Evolutionary conservation across 345 rosid genomes (phyloP).

Genomic region (Trapa incisa): DNA sequence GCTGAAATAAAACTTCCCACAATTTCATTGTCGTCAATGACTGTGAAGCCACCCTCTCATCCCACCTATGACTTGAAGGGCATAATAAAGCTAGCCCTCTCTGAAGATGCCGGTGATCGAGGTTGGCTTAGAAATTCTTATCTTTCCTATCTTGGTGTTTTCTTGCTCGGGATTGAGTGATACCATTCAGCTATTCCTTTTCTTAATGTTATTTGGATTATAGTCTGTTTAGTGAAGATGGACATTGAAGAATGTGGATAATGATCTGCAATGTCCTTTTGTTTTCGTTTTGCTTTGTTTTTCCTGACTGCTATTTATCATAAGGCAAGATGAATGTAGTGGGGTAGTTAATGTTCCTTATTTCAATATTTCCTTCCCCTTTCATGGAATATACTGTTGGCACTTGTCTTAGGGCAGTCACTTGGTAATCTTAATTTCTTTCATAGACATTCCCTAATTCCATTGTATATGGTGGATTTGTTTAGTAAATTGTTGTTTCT

Average conservation of each 20-base stretch:
- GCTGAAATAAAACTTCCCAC: slow-evolving; percentile 16
- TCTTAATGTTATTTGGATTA: neutral
- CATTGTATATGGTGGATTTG: neutral
- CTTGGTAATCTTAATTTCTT: neutral
- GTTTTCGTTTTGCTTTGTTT: neutral
- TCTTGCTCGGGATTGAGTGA: neutral
- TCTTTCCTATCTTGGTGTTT: neutral
- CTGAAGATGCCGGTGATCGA: slow-evolving; percentile 89
- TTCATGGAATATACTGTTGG: neutral
- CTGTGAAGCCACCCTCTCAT: slow-evolving; percentile 74
- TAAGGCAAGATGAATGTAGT: neutral
- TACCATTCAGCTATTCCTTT: neutral
- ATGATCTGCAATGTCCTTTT: neutral
- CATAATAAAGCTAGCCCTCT: slow-evolving; percentile 54
- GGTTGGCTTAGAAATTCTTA: slow-evolving; percentile 25
- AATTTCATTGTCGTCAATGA: slow-evolving; percentile 26
- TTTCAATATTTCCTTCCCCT: neutral
- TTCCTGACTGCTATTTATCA: neutral
- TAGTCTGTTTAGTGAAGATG: neutral
- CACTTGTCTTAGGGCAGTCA: neutral
- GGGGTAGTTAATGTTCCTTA: neutral
- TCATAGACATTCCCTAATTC: neutral
- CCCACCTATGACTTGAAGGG: slow-evolving; percentile 81
- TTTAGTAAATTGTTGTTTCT: neutral
- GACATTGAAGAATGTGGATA: neutral